Base-by-base conservation (phyloP, 345 rosid genomes). In the Acer saccharum region DNA sequence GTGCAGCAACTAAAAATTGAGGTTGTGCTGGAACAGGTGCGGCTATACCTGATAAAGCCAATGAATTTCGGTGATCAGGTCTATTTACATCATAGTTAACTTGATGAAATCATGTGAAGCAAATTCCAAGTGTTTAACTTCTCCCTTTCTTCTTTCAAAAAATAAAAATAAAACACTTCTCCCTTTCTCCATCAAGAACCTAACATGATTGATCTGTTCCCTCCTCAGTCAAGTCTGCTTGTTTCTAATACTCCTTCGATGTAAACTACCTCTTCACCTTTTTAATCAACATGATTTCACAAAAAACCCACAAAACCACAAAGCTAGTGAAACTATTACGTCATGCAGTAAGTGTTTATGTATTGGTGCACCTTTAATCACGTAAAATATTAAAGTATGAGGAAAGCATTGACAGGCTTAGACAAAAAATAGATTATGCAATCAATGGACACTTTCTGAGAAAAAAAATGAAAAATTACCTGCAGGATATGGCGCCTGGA, bases 401-500 rank as follows among this genome's bases (percentile, higher is more conserved):
- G 73, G 61, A 6, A 32, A 7, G 6, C 48, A n/a, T 32, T 17
- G 43, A 35, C 48, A 5, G 25, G 29, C 35, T 25, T 16, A 4
- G 27, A 72, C 43, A 29, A 10, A 2, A n/a, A n/a, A n/a, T 6
- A 13, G 54, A 35, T 12, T 0, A 72, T 2, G 48, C 50, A 60
- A 39, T 50, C 39, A 77, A 69, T 1, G 7, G 41, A 25, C 5
- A 60, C 46, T 41, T 61, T 67, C 60, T 55, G 41, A 58, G 43
- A 41, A 2, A 73, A 3, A 74, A 75, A 78, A 74, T n/a, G n/a
- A 75, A 78, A 11, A 39, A 12, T 73, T 76, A 88, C 93, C 94
- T 7, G 92, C 74, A 67, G 92, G 92, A 87, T 91, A 91, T 13
- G 95, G 89, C 75, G 94, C 83, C 83, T 92, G 98, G 76, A 84